These are phyloP conservation scores for Orobanche coerulescens DNA, from an alignment of 257 asterid species.

Conservation along the genomic window DNA sequence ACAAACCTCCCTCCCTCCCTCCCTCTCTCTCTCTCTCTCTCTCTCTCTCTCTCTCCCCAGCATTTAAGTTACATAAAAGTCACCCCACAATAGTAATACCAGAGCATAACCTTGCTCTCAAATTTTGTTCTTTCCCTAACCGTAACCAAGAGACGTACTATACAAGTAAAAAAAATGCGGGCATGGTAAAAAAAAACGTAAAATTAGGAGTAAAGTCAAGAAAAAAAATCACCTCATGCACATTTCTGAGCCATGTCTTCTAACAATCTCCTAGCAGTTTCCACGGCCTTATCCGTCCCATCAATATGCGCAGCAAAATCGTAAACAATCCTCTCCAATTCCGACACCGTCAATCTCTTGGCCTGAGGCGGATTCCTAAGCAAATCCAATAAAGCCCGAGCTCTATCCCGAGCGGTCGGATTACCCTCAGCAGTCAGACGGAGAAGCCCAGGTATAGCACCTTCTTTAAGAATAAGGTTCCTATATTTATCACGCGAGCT, in stretches of 20 bases:
- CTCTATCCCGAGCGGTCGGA: conserved; percentile 59
- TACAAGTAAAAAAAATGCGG: conserved; percentile 24
- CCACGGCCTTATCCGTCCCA: conserved; percentile 64
- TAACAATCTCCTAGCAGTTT: conserved; percentile 69
- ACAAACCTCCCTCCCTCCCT: too few species aligned
- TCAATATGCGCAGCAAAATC: conserved; percentile 62
- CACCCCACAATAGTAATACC: too few species aligned
- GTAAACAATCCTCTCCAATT: conserved; percentile 62
- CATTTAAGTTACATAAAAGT: too few species aligned
- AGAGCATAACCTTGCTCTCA: too few species aligned
- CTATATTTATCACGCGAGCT: conserved; percentile 65
- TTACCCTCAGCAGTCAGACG: conserved; percentile 84
- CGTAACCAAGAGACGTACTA: conserved; percentile 18
- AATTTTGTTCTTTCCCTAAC: conserved; percentile 5
- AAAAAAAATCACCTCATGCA: conserved; percentile 26
- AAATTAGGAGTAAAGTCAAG: conserved; percentile 23
- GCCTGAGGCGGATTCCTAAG: conserved; percentile 52
- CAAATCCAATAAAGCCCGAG: conserved; percentile 66
- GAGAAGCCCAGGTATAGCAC: conserved; percentile 82
- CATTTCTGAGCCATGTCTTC: conserved; percentile 51
- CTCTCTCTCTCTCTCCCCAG: too few species aligned
- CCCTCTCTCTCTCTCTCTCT: too few species aligned
- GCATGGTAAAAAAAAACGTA: conserved; percentile 21
- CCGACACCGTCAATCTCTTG: conserved; percentile 47
- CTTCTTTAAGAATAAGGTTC: conserved; percentile 76